Evolutionary conservation across 208 protist species (phyloP).

Genomic region (Crithidia bombi): DNA sequence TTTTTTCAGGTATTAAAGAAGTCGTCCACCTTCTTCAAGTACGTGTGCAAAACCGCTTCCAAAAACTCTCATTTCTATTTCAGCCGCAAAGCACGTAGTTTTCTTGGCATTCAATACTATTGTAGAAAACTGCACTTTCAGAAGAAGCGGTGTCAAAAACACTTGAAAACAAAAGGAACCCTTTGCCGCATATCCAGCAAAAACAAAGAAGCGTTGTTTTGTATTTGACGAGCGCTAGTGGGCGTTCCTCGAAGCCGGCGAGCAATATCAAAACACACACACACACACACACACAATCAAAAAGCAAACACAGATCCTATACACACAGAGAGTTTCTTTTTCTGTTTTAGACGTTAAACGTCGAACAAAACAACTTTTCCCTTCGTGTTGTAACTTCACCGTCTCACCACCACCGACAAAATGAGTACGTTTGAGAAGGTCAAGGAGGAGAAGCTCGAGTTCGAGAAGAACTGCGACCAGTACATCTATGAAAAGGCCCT

Average conservation of each 20-base stretch:
- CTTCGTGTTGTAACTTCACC: not conserved
- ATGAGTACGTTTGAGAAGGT: conserved; percentile 46
- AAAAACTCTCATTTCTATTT: conserved; percentile 25
- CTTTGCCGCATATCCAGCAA: too few relatives aligned
- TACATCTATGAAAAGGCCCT: conserved; percentile 42
- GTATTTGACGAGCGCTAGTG: too few relatives aligned
- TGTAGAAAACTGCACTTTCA: not conserved
- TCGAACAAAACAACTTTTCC: not conserved
- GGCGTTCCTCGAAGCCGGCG: not conserved
- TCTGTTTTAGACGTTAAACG: not conserved
- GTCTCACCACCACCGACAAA: not conserved
- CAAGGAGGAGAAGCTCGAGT: conserved; percentile 48
- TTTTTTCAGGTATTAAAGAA: too few relatives aligned
- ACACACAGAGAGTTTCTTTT: too few relatives aligned
- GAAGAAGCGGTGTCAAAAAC: not conserved
- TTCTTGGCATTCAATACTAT: not conserved
- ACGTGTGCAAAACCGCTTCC: too few relatives aligned
- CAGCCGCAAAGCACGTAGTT: not conserved
- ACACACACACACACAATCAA: not conserved
- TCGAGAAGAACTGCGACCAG: conserved; percentile 48
- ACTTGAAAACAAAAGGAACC: too few relatives aligned
- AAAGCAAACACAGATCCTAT: too few relatives aligned
- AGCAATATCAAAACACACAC: not conserved
- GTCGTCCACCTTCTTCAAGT: too few relatives aligned
- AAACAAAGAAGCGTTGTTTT: not conserved